Evolutionary conservation across 345 rosid species (phyloP).

Genomic region (Limnanthes douglasii): DNA sequence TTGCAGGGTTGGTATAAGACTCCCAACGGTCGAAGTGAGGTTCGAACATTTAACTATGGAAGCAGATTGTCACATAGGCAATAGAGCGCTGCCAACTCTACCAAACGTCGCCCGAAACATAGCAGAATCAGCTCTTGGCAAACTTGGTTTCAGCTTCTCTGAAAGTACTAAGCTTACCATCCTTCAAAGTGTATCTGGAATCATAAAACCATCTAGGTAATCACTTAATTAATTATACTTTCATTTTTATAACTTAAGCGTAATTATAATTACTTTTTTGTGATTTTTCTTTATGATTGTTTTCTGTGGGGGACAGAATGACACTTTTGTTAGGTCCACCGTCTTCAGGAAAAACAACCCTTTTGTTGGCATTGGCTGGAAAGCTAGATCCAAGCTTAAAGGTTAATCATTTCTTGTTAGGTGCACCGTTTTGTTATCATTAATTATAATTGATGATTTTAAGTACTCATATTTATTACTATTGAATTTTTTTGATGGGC

Average conservation of each 20-base stretch:
- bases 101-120: constrained; percentile 42
- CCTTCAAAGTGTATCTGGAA: constrained; percentile 49
- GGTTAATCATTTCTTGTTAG: no score
- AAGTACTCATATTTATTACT: no score
- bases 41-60: constrained; percentile 38
- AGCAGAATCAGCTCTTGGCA: constrained; percentile 36
- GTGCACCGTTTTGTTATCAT: not conserved
- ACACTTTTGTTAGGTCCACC: constrained; percentile 68
- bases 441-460: not conserved
- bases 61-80: constrained; percentile 55
- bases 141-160: constrained; percentile 40
- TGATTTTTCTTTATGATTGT: not conserved
- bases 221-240: not conserved
- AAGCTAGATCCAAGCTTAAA: constrained; percentile 43
- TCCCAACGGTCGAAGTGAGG: constrained; percentile 68
- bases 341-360: constrained; percentile 73
- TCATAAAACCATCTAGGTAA: constrained; percentile 57
- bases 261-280: not conserved
- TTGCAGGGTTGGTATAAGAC: constrained; percentile 52
- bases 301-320: constrained; percentile 23
- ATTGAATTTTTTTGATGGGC: no score
- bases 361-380: constrained; percentile 64
- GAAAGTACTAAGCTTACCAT: constrained; percentile 49
- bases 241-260: no score
- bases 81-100: constrained; percentile 66